phyloP scores from a whole-genome alignment of 768 basidiomycete genomes.

The Mycena galericulata region DNA sequence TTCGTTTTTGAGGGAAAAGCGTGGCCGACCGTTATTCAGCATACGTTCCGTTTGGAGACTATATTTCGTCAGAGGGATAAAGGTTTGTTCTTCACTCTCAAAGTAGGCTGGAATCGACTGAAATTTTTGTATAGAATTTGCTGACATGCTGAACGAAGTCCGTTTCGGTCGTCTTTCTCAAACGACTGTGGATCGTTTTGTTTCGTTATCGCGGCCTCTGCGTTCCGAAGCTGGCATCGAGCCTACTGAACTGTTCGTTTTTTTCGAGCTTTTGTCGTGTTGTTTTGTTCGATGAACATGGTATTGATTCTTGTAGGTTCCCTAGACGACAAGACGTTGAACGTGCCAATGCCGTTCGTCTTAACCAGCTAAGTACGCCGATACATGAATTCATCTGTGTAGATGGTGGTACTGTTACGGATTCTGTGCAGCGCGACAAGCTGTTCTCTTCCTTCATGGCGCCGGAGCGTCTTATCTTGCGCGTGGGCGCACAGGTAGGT shows the following conservation, averaged over 20 bases:
- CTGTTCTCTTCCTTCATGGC: conserved; percentile 94
- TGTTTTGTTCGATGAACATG: not conserved
- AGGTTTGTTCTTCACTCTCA: too few relatives aligned
- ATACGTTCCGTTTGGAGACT: conserved; percentile 86
- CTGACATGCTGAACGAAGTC: conserved; percentile 99
- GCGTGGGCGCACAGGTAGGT: conserved; percentile 75
- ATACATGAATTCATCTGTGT: conserved; percentile 62
- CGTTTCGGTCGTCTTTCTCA: conserved; percentile 81
- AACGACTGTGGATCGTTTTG: conserved; percentile 78
- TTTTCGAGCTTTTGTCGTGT: conserved; percentile 56
- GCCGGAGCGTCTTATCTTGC: conserved; percentile 71
- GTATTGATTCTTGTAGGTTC: too few relatives aligned
- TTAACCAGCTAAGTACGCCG: conserved; percentile 68
- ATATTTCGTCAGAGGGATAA: conserved; percentile 96
- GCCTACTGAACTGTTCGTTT: conserved; percentile 85
- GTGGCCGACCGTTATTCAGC: too few relatives aligned
- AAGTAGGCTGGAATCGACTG: too few relatives aligned
- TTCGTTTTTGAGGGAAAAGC: too few relatives aligned
- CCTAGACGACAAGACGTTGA: conserved; percentile 94
- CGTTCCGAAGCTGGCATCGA: conserved; percentile 81
- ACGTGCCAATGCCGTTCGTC: conserved; percentile 78
- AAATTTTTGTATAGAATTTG: conserved; percentile 77
- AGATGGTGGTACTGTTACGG: conserved; percentile 72
- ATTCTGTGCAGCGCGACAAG: conserved; percentile 62
- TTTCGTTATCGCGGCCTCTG: conserved; percentile 72